These are phyloP conservation scores for Ceriops tagal DNA, from an alignment of 345 rosid species.

Conservation along the genomic window DNA sequence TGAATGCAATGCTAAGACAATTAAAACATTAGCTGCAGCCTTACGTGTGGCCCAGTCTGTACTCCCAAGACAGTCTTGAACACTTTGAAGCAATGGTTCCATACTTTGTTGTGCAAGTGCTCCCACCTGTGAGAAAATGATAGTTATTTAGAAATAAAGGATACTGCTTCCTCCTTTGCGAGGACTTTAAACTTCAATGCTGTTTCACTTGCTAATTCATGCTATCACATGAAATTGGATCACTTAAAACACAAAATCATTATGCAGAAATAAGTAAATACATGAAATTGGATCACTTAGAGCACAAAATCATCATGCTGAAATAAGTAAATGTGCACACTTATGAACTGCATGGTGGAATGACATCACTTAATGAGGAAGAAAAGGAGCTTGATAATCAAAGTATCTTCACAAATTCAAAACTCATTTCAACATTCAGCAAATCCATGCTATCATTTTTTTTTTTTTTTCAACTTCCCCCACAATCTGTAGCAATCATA, in stretches of 20 bases:
- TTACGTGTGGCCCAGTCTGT: conserved; percentile 97
- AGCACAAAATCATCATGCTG: no score
- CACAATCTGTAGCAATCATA: no score
- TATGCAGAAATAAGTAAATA: not conserved
- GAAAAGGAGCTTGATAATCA: no score
- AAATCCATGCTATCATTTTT: no score
- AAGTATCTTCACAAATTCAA: no score
- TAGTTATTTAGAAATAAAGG: not conserved
- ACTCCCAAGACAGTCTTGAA: conserved; percentile 87
- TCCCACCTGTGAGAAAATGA: conserved; percentile 59
- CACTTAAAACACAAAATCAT: not conserved
- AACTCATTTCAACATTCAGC: no score
- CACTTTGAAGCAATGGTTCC: conserved; percentile 69
- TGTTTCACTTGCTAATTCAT: not conserved
- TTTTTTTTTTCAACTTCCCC: no score
- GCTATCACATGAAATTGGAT: not conserved
- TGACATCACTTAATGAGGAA: not conserved
- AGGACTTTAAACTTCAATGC: not conserved
- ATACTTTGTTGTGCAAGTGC: conserved; percentile 83
- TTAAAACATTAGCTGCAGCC: conserved; percentile 89
- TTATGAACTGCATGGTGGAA: not conserved
- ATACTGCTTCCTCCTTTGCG: not conserved
- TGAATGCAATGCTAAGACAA: conserved; percentile 74
- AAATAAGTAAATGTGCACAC: not conserved
- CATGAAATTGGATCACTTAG: not conserved